phyloP scores from a whole-genome alignment of 345 rosid species.

The Mangifera indica region DNA sequence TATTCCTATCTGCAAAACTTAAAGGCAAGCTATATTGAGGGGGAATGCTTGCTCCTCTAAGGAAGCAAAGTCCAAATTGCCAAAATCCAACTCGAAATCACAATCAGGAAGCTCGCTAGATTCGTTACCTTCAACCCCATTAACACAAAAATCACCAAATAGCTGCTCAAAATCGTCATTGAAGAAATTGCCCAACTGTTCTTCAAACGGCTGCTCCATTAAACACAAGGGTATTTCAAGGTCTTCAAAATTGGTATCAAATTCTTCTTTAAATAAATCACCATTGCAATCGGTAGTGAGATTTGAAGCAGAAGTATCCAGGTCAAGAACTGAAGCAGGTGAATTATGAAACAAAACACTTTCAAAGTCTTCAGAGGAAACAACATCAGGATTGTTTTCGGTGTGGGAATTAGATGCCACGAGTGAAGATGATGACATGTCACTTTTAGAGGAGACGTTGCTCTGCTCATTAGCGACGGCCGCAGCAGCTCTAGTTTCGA shows the following conservation, averaged over 20 bases:
- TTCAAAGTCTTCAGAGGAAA: constrained; percentile 46
- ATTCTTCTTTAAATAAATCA: constrained; percentile 19
- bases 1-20: constrained; percentile 80
- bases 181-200: constrained; percentile 37
- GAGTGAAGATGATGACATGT: constrained; percentile 20
- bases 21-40: constrained; percentile 58
- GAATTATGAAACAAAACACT: constrained; percentile 57
- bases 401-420: constrained; percentile 18
- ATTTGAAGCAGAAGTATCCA: constrained; percentile 41
- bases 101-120: constrained; percentile 75
- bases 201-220: constrained; percentile 41
- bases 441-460: constrained; percentile 7
- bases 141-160: constrained; percentile 50
- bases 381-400: not conserved
- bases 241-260: constrained; percentile 32
- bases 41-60: constrained; percentile 29
- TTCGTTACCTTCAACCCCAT: constrained; percentile 43
- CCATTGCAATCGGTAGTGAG: constrained; percentile 21
- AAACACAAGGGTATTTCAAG: constrained; percentile 48
- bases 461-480: constrained; percentile 5
- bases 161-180: constrained; percentile 47
- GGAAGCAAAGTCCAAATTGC: constrained; percentile 40
- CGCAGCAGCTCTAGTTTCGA: constrained; percentile 43
- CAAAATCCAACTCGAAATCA: constrained; percentile 53
- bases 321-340: constrained; percentile 48